Base-by-base conservation (phyloP, 2,329 filamentous ascomycete species). In the Pseudogymnoascus sp. region DNA sequence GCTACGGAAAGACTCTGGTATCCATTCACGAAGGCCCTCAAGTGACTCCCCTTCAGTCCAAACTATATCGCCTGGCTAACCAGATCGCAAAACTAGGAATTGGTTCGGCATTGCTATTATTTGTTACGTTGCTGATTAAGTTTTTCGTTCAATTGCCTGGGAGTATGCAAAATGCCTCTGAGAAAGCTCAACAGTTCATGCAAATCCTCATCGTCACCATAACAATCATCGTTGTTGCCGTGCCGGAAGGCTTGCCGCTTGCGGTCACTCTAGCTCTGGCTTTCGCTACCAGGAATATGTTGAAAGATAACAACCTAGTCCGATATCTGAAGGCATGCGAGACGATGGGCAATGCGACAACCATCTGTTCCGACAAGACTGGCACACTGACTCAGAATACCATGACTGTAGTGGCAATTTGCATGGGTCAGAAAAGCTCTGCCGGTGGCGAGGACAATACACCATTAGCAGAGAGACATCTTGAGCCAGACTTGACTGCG, bases 311-410 rank as follows among this genome's bases (percentile, higher is more conserved):
- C 73, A 86, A 86, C 65, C 74, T 87, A 28, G 84, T 87, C 15
- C 81, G 84, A 61, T 75, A 84, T 6, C 75, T 87, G 25, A 77
- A 81, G 60, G 83, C 83, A 53, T 86, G 83, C 68, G 84, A 87
- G 71, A 86, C 82, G 3, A 86, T 87, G 83, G 84, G 84, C 1
- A 87, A 87, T 66, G 82, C 81, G 2, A 85, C 82, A 2, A 87
- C 87, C 0, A 85, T 91, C 28, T 91, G 88, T 72, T 90, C 87
- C 4, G 88, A 89, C 72, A 89, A 89, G 73, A 89, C 86, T 0
- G 86, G 86, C 36, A 89, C 86, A 4, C 73, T 89, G n/a, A 89
- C 86, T 1, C 84, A 87, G 61, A 88, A 88, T 70, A 82, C 82
- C 70, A 88, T 88, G 85, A 89, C 86, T 0, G 86, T 90, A 1